Evolutionary conservation across 2,329 filamentous ascomycete species (phyloP).

Genomic region (Neospermospora avenae): DNA sequence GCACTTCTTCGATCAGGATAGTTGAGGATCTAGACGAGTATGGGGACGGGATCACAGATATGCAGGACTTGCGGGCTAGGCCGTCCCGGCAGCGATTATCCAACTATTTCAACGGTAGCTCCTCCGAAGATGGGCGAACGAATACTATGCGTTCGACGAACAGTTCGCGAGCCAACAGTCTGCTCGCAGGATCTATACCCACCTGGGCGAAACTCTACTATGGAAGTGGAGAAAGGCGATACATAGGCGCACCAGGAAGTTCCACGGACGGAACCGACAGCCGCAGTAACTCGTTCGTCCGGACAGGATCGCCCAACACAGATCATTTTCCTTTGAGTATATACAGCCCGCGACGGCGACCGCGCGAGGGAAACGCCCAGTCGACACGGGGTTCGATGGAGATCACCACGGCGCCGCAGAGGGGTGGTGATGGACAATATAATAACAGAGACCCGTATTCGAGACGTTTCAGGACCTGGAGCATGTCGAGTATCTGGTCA

Average conservation of each 20-base stretch:
- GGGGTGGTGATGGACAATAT: constrained; percentile 16
- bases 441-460: constrained; percentile 16
- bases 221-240: constrained; percentile 59
- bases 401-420: constrained; percentile 37
- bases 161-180: constrained; percentile 44
- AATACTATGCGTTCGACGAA: constrained; percentile 35
- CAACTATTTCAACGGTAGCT: constrained; percentile 45
- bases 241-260: constrained; percentile 39
- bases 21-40: constrained; percentile 61
- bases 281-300: constrained; percentile 42
- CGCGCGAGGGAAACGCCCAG: constrained; percentile 37
- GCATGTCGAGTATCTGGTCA: constrained; percentile 67
- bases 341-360: constrained; percentile 45
- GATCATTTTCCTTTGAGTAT: constrained; percentile 47
- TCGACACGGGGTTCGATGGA: constrained; percentile 41
- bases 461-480: constrained; percentile 40
- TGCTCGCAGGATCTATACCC: constrained; percentile 41
- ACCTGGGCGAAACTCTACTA: constrained; percentile 64
- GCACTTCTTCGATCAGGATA: constrained; percentile 40
- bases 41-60: constrained; percentile 60
- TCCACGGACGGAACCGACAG: constrained; percentile 39
- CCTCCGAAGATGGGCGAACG: constrained; percentile 41
- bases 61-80: constrained; percentile 50
- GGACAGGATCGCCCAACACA: constrained; percentile 47
- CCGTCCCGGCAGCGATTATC: constrained; percentile 54